Base-by-base conservation (phyloP, 768 basidiomycete species). In the Mrakia hoshinonis region DNA sequence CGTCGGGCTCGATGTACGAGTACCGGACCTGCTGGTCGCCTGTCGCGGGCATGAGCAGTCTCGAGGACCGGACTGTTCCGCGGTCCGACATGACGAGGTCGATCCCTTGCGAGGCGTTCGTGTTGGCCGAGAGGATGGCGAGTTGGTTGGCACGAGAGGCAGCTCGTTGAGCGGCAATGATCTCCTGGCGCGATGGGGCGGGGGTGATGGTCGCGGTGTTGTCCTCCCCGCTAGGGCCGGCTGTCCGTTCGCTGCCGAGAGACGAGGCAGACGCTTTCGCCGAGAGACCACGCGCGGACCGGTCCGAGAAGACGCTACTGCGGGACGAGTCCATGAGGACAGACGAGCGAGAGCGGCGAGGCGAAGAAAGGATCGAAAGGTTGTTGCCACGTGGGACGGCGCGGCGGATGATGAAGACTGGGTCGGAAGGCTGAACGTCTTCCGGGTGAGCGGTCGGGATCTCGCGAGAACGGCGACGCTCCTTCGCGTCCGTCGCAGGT, bases 91-190 rank as follows among this genome's bases (percentile, higher is more conserved):
- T 81, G 11, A 92, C 80, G 18, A 99, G 85, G 75, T 98, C 95
- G 78, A 95, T 85, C 0, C 95, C 95, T 54, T 91, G 87, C 22
- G 89, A 84, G 0, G 88, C 85, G 77, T 97, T 97, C 4, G 86
- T 83, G 75, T 92, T 90, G 0, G 93, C 87, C 13, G 89, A 89
- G 31, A 96, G 86, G 34, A 95, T 87, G 10, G 89, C 88, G 48
- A 89, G 84, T 76, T 89, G 94, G 73, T 87, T 94, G 0, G 92
- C 94, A 13, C 91, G 85, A 9, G 85, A 87, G 0, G 87, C 90
- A 1, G 89, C 90, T 6, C 94, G 86, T 77, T 97, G 95, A 6
- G 92, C 92, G 15, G 90, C 91, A 69, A 97, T 96, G 76, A 96
- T 89, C 75, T 96, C 92, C 74, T 91, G 90, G 29, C 87, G 85